Percentiles rank a stretch among this genome's conserved stretches.
phyloP scores from a whole-genome alignment of 306 rosid species.

The Cucurbita moschata region DNA sequence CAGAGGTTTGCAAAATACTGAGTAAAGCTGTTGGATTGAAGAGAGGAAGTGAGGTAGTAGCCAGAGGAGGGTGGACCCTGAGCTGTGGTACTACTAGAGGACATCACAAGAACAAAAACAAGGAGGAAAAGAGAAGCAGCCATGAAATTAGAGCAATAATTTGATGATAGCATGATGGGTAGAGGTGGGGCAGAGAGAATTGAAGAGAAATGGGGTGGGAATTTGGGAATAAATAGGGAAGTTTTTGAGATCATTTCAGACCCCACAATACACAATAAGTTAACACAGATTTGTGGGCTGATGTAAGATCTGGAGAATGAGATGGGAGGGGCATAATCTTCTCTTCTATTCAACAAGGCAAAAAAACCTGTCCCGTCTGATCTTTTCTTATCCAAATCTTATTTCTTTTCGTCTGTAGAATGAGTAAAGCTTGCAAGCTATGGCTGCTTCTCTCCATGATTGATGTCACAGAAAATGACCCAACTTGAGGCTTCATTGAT shows the following conservation, averaged over 20 bases:
- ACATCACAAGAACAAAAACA: constrained; percentile 14
- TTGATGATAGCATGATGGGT: background rate
- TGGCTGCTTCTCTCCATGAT: background rate
- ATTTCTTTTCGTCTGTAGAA: background rate
- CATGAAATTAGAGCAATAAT: constrained; percentile 15
- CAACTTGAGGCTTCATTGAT: background rate
- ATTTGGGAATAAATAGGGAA: background rate
- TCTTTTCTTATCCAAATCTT: background rate
- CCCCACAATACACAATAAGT: background rate
- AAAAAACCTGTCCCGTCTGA: background rate
- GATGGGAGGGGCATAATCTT: background rate
- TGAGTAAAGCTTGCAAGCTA: background rate
- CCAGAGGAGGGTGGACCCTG: constrained; percentile 69
- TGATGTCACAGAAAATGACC: background rate
- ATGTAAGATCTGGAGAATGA: background rate
- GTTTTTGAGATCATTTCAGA: background rate
- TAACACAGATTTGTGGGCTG: background rate
- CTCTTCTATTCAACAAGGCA: background rate
- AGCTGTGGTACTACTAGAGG: constrained; percentile 18
- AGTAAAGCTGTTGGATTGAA: constrained; percentile 30
- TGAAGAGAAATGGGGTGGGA: background rate
- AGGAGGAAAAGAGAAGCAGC: constrained; percentile 21
- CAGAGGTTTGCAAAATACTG: constrained; percentile 48
- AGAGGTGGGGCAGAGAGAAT: background rate
- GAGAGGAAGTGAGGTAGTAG: constrained; percentile 49